These are phyloP conservation scores for Meyerozyma sp. DNA, from an alignment of 1,139 yeast species.

Conservation along the genomic window DNA sequence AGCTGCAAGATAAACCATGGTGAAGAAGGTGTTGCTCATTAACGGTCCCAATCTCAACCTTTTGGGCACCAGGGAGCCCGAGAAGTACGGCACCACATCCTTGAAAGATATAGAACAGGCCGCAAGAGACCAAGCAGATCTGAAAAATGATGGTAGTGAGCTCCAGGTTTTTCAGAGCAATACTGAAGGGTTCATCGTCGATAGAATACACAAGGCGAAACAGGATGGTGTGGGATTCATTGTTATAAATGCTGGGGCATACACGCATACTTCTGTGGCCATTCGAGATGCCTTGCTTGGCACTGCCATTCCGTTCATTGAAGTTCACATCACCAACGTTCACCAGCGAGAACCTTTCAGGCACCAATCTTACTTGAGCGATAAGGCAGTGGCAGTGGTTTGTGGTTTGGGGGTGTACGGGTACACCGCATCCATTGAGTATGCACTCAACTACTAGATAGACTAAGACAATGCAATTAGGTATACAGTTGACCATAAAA, in stretches of 20 bases:
- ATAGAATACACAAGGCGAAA: constrained; percentile 42
- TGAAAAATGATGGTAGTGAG: constrained; percentile 24
- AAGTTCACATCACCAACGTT: constrained; percentile 45
- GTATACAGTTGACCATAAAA: too few species aligned
- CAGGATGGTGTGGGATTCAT: constrained; percentile 34
- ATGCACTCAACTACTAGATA: constrained; percentile 33
- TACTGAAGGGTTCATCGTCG: constrained; percentile 44
- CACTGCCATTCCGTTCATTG: constrained; percentile 44
- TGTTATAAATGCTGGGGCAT: constrained; percentile 48
- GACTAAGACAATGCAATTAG: not conserved
- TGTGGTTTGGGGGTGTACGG: constrained; percentile 47
- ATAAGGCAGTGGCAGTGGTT: constrained; percentile 43
- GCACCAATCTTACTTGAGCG: constrained; percentile 44
- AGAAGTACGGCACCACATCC: constrained; percentile 44
- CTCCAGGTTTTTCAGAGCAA: constrained; percentile 34
- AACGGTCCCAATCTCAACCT: constrained; percentile 47
- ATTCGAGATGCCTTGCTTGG: constrained; percentile 45
- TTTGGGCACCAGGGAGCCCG: constrained; percentile 46
- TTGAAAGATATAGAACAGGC: constrained; percentile 36
- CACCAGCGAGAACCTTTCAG: constrained; percentile 48
- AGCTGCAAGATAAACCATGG: constrained; percentile 17
- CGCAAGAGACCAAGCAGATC: constrained; percentile 29
- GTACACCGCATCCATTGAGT: constrained; percentile 44
- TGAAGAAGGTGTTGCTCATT: constrained; percentile 35
- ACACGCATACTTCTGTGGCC: constrained; percentile 47